Percentiles rank a stretch among this genome's conserved stretches.
Conservation (phyloP, 2,329 filamentous ascomycete genomes). For the Corynespora cassiicola region DNA sequence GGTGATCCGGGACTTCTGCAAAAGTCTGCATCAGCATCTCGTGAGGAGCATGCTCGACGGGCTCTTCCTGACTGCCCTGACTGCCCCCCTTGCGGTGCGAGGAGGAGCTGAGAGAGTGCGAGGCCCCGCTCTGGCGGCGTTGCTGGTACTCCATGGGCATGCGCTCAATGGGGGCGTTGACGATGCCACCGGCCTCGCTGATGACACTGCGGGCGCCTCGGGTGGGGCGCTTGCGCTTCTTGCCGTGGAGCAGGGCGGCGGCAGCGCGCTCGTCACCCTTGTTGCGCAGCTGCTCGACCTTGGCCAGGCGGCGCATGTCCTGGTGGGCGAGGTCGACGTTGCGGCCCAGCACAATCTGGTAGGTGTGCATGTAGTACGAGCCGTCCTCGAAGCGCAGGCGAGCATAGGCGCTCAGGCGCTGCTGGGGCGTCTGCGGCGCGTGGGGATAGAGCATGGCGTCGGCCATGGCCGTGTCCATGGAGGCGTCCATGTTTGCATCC, state of each 20-base stretch:
- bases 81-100: constrained; percentile 46
- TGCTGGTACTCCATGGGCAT: constrained; percentile 44
- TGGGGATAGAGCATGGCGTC: constrained; percentile 15
- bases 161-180: constrained; percentile 47
- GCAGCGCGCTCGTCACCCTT: constrained; percentile 33
- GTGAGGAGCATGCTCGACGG: constrained; percentile 38
- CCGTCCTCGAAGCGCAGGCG: constrained; percentile 77
- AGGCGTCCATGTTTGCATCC: constrained; percentile 17
- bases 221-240: constrained; percentile 59
- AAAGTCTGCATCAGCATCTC: constrained; percentile 44
- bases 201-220: constrained; percentile 64
- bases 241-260: constrained; percentile 33
- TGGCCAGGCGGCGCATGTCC: constrained; percentile 58
- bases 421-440: constrained; percentile 23
- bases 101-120: constrained; percentile 60
- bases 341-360: constrained; percentile 74
- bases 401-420: constrained; percentile 64
- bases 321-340: constrained; percentile 61
- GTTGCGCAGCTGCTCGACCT: constrained; percentile 31
- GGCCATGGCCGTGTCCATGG: constrained; percentile 10
- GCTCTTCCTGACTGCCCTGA: constrained; percentile 31
- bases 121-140: constrained; percentile 43
- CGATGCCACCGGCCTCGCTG: constrained; percentile 73
- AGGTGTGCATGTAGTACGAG: constrained; percentile 80
- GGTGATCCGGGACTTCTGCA: constrained; percentile 52